phyloP scores from a whole-genome alignment of 768 basidiomycete genomes.

The Baorangia bicolor region DNA sequence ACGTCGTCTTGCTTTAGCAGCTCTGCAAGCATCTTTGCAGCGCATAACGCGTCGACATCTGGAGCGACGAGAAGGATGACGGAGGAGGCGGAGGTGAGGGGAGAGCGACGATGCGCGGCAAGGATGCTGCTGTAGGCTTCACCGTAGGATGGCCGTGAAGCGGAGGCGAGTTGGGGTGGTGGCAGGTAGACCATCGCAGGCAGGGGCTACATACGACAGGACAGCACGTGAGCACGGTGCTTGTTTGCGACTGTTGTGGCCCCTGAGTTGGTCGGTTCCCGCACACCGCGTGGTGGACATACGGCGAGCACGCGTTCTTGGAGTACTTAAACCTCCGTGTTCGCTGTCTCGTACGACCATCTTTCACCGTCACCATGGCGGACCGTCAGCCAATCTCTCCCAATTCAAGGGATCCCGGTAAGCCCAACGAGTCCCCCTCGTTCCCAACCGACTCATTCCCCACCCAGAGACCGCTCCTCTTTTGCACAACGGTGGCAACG shows the following conservation, averaged over 20 bases:
- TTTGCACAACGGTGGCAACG: constrained; percentile 48
- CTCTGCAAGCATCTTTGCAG: constrained; percentile 84
- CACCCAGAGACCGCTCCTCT: constrained; percentile 63
- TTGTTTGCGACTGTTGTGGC: constrained; percentile 22
- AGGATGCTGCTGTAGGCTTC: constrained; percentile 74
- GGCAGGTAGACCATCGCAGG: constrained; percentile 61
- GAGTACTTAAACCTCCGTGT: constrained; percentile 30
- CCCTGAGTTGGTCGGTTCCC: constrained; percentile 14
- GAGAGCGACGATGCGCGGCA: constrained; percentile 68
- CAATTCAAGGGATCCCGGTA: constrained; percentile 61
- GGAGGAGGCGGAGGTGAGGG: constrained; percentile 76
- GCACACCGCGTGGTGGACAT: constrained; percentile 25
- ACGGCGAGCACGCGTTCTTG: constrained; percentile 28
- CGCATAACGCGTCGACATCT: constrained; percentile 91
- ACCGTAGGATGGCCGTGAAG: constrained; percentile 61
- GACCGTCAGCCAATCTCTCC: constrained; percentile 54
- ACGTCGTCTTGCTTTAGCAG: constrained; percentile 94
- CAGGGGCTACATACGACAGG: not conserved
- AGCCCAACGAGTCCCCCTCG: not conserved
- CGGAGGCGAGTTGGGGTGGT: constrained; percentile 65
- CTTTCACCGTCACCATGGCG: constrained; percentile 45
- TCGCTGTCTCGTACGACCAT: constrained; percentile 4
- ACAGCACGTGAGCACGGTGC: constrained; percentile 6
- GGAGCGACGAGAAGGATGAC: constrained; percentile 85
- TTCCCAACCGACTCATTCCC: constrained; percentile 1